phyloP scores from a whole-genome alignment of 495 filamentous ascomycete species.

The Hapsidospora chrysogenum region DNA sequence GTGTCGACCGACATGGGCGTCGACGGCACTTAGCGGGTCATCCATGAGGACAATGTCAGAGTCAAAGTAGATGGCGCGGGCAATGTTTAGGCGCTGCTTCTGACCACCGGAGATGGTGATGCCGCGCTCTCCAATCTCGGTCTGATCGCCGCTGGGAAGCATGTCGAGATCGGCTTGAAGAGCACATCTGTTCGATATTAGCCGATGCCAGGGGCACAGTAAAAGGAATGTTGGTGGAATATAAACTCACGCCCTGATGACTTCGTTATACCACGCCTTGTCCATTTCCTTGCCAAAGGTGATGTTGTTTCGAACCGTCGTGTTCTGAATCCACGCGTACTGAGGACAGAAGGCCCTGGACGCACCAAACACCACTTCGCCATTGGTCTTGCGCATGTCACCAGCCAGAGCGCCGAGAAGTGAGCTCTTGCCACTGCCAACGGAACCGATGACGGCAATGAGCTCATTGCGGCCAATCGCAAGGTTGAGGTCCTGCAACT shows the following conservation, averaged over 20 bases:
- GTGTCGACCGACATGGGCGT: conserved; percentile 78
- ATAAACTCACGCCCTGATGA: conserved; percentile 28
- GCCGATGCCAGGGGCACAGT: not conserved
- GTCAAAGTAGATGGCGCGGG: conserved; percentile 71
- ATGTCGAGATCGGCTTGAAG: conserved; percentile 58
- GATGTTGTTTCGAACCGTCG: conserved; percentile 75
- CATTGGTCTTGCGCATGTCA: conserved; percentile 76
- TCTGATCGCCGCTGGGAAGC: conserved; percentile 54
- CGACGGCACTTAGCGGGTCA: conserved; percentile 67
- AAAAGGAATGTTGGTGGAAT: not conserved
- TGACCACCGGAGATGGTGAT: conserved; percentile 74
- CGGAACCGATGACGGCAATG: conserved; percentile 76
- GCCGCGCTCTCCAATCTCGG: conserved; percentile 65
- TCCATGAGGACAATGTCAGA: conserved; percentile 73
- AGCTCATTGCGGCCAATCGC: conserved; percentile 67
- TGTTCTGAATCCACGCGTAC: conserved; percentile 95
- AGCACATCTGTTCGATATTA: conserved; percentile 42
- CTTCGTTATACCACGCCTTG: conserved; percentile 43
- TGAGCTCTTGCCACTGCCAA: conserved; percentile 86
- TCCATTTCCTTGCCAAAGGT: conserved; percentile 72
- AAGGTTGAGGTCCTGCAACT: conserved; percentile 57
- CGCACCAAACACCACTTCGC: conserved; percentile 57
- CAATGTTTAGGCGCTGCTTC: conserved; percentile 72
- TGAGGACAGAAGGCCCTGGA: conserved; percentile 82
- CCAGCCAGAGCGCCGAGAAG: conserved; percentile 80